Evolutionary conservation across 192 early-diverging fungal species (phyloP).

Genomic region (Backusella morwellensis): DNA sequence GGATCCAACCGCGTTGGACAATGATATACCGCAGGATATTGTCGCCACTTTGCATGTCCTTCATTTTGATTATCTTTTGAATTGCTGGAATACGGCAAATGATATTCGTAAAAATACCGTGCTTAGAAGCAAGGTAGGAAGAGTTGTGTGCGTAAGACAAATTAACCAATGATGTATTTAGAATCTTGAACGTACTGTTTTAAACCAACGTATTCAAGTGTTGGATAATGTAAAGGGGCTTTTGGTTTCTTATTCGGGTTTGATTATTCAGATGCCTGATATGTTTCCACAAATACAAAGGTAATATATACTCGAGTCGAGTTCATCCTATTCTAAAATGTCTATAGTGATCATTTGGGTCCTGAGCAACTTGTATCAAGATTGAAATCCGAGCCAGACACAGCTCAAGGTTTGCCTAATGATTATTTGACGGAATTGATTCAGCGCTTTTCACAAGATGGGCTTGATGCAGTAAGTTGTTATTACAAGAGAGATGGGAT

Average conservation of each 20-base stretch:
- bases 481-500: neutral
- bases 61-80: conserved; percentile 63
- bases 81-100: conserved; percentile 56
- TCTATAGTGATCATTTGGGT: conserved; percentile 23
- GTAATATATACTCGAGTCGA: neutral
- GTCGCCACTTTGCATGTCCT: conserved; percentile 31
- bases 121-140: conserved; percentile 45
- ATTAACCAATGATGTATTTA: conserved; percentile 17
- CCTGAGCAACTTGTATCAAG: conserved; percentile 44
- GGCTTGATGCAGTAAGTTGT: conserved; percentile 49
- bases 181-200: conserved; percentile 52
- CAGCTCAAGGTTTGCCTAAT: conserved; percentile 57
- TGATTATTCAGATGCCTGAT: conserved; percentile 83
- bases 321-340: too few relatives aligned
- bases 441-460: conserved; percentile 61
- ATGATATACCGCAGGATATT: conserved; percentile 28
- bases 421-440: conserved; percentile 66
- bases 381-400: conserved; percentile 54
- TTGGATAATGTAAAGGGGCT: conserved; percentile 59
- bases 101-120: conserved; percentile 54
- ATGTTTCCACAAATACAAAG: conserved; percentile 74
- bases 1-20: conserved; percentile 40
- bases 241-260: conserved; percentile 80
- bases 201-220: conserved; percentile 56
- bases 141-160: neutral